Percentiles rank a stretch among this genome's conserved stretches.
Evolutionary conservation across 768 basidiomycete genomes (phyloP).

Genomic region (Clitopilus hobsonii): DNA sequence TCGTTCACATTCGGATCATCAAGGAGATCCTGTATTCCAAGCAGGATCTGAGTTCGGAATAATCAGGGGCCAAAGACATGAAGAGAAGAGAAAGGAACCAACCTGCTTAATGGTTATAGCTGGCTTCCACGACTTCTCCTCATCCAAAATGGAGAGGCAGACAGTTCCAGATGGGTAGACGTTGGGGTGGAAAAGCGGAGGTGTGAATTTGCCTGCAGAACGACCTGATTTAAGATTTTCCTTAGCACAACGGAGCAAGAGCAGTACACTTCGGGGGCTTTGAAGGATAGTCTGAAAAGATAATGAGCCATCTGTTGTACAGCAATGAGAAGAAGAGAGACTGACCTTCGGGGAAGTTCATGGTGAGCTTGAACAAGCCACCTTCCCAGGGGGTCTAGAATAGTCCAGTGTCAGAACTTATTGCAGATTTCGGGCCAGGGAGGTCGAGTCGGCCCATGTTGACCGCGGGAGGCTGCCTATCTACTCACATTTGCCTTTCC

Average conservation of each 20-base stretch:
- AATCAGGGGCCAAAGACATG: neutral
- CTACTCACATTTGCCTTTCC: slow-evolving; percentile 79
- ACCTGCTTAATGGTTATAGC: slow-evolving; percentile 99
- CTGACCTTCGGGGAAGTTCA: slow-evolving; percentile 97
- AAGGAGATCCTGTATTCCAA: slow-evolving; percentile 94
- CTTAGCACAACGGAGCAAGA: neutral
- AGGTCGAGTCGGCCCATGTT: too few relatives aligned
- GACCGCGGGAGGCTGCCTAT: neutral
- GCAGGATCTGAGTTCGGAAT: slow-evolving; percentile 61
- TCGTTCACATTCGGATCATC: slow-evolving; percentile 96
- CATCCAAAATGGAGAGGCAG: slow-evolving; percentile 95
- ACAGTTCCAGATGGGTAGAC: slow-evolving; percentile 99
- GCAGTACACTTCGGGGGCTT: slow-evolving; percentile 88
- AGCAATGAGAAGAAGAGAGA: too few relatives aligned
- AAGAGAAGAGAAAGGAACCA: slow-evolving; percentile 7
- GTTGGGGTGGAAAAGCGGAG: slow-evolving; percentile 95
- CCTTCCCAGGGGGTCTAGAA: slow-evolving; percentile 93
- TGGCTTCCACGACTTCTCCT: slow-evolving; percentile 99
- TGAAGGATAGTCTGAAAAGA: slow-evolving; percentile 83
- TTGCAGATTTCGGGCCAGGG: too few relatives aligned
- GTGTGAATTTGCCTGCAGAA: slow-evolving; percentile 86
- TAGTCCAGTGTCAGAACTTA: too few relatives aligned
- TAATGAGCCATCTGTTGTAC: too few relatives aligned
- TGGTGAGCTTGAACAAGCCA: slow-evolving; percentile 88
- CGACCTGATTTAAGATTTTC: neutral